Evolutionary conservation across 2,329 filamentous ascomycete genomes (phyloP).

Genomic region (Fusarium devonianum): DNA sequence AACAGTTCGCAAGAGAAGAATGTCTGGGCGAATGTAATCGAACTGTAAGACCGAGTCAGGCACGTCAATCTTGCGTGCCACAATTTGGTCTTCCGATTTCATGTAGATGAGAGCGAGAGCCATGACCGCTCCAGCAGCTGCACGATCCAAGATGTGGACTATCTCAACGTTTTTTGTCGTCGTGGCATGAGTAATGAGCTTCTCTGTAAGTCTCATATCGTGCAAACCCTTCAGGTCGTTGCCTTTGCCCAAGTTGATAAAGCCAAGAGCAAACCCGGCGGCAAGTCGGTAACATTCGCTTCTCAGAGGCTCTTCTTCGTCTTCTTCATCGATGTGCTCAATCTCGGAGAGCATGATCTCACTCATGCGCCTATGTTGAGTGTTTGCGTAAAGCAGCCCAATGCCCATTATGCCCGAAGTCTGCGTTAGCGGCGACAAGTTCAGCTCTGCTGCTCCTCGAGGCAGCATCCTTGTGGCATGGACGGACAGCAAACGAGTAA

Average conservation of each 20-base stretch:
- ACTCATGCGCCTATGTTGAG: constrained; percentile 97
- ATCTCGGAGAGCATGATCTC: constrained; percentile 99
- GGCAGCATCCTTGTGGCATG: constrained; percentile 96
- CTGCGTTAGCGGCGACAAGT: constrained; percentile 90
- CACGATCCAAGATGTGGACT: constrained; percentile 91
- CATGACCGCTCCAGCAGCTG: constrained; percentile 90
- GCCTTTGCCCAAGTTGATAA: constrained; percentile 94
- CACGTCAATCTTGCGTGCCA: constrained; percentile 91
- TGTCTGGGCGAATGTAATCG: constrained; percentile 92
- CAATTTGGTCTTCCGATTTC: constrained; percentile 88
- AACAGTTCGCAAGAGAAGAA: constrained; percentile 87
- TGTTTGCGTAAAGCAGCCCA: constrained; percentile 90
- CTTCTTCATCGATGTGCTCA: constrained; percentile 79
- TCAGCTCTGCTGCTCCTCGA: constrained; percentile 89
- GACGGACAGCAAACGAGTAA: constrained; percentile 91
- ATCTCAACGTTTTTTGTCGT: constrained; percentile 89
- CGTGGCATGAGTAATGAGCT: constrained; percentile 84
- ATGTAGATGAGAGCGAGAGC: constrained; percentile 93
- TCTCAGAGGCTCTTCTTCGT: constrained; percentile 84
- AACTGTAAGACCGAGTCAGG: constrained; percentile 91
- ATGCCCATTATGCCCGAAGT: constrained; percentile 98
- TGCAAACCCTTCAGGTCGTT: constrained; percentile 86
- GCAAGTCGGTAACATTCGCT: constrained; percentile 97
- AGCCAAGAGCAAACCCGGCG: constrained; percentile 89
- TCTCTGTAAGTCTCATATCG: constrained; percentile 92